Evolutionary conservation across 2,329 filamentous ascomycete genomes (phyloP).

Genomic region (Apiospora saccharicola): DNA sequence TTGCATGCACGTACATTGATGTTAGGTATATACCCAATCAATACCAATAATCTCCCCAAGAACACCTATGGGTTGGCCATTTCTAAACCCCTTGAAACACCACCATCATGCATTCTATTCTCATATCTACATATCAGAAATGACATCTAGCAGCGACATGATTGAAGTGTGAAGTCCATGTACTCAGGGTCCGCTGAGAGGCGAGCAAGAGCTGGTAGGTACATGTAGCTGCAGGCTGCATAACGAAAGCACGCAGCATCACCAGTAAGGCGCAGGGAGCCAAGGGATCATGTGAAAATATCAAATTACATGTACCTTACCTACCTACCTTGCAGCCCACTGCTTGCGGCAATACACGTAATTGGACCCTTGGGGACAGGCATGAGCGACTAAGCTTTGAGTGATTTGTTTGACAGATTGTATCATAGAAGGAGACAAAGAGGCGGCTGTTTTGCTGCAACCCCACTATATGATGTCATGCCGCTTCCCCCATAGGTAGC

Average conservation of each 20-base stretch:
- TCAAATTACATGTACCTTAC: background rate
- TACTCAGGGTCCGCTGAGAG: too few species aligned
- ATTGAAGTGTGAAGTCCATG: too few species aligned
- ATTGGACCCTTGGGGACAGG: background rate
- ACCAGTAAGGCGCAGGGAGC: background rate
- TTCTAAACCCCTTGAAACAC: too few species aligned
- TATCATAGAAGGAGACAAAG: constrained; percentile 5
- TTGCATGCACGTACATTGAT: too few species aligned
- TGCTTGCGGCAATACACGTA: constrained; percentile 5
- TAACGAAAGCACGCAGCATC: background rate
- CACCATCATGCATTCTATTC: too few species aligned
- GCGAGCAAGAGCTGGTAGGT: too few species aligned
- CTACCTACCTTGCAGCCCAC: background rate
- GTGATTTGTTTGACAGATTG: background rate
- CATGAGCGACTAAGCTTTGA: background rate
- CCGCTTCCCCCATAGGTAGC: background rate
- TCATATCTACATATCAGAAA: too few species aligned
- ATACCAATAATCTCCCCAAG: too few species aligned
- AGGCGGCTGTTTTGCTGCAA: background rate
- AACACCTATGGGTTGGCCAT: too few species aligned
- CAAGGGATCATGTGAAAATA: background rate
- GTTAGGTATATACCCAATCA: too few species aligned
- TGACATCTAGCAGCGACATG: too few species aligned
- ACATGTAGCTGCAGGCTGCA: background rate
- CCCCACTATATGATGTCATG: constrained; percentile 19